Evolutionary conservation across 148 eudicot genomes (phyloP), one percentile per base, ranked within the genome.

Genomic region (Fagopyrum esculentum): DNA sequence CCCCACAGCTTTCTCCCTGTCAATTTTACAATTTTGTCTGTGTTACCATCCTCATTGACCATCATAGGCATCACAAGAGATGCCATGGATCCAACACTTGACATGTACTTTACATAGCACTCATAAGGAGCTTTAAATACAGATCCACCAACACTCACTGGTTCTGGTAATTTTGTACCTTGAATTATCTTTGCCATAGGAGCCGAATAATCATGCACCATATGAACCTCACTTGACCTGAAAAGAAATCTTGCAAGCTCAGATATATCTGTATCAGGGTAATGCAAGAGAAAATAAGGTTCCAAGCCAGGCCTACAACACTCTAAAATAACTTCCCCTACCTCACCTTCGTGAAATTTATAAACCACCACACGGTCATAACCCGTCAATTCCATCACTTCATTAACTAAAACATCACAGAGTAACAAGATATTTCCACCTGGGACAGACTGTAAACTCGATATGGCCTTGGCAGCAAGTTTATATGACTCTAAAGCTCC

Each of bases 271-370:
- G 95, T 92, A 30, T 95, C 89, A 0, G 97, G 97, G 74, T 92
- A 92, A 81, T 92, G 95, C 82, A 92, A 80, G 40, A 95, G 95
- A 74, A 90, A 83, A 86, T 90, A 92, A 77, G 97, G 89, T 12
- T 92, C 95, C 72, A 88, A 76, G 22, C 81, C 90, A 45, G 82
- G 83, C 74, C 72, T 85, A 69, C 73, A 73, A 30, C 82, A 82
- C 82, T 92, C 97, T 5, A 91, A 77, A 82, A 92, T 78, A 76
- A 92, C 95, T 82, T 92, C 97, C 1, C 97, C 95, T 45, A 90
- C 95, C 76, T 92, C 97, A 81, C 90, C 97, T 74, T 92, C 95
- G 60, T 92, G 95, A 77, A 92, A 92, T 76, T 92, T 92, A 77
- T 92, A 92, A 77, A 88, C 91, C 97, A 92, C 90, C 45, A 90